These are phyloP conservation scores for Lactarius quietus DNA, from an alignment of 768 basidiomycete genomes.

Conservation along the genomic window DNA sequence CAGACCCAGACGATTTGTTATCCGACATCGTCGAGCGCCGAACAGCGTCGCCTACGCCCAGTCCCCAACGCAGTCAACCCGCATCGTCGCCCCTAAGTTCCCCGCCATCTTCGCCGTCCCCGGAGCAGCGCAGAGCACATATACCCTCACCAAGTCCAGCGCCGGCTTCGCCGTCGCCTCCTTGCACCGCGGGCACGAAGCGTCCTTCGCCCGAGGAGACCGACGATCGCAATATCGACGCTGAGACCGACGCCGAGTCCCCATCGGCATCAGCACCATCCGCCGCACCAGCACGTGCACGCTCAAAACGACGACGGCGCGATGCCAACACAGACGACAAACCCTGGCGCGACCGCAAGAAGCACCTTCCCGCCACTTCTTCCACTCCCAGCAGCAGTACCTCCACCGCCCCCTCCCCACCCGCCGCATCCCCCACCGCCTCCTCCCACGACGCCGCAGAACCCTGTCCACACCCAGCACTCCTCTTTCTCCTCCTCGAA, in stretches of 20 bases:
- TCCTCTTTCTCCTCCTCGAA: constrained; percentile 24
- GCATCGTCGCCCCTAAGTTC: constrained; percentile 23
- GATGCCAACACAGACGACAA: constrained; percentile 10
- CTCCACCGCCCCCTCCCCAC: not conserved
- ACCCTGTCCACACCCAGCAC: constrained; percentile 17
- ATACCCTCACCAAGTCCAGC: not conserved
- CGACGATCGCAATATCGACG: not conserved
- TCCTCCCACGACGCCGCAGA: not conserved
- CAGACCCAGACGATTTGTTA: not conserved
- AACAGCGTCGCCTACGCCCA: not conserved
- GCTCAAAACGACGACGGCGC: constrained; percentile 15
- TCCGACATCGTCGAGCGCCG: too few species aligned
- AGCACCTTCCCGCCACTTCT: not conserved
- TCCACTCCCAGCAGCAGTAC: too few species aligned
- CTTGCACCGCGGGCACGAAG: not conserved
- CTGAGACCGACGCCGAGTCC: not conserved
- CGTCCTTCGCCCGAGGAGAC: not conserved
- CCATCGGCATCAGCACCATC: not conserved
- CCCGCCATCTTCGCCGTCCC: constrained; percentile 16
- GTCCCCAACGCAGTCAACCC: not conserved
- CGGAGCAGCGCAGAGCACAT: not conserved
- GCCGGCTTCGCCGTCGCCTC: not conserved
- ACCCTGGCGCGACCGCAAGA: constrained; percentile 15
- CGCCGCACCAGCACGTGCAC: not conserved
- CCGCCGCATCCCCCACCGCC: not conserved